These are phyloP conservation scores for Deuterostichococcus epilithicus DNA, from an alignment of 139 green algal species.

Conservation along the genomic window DNA sequence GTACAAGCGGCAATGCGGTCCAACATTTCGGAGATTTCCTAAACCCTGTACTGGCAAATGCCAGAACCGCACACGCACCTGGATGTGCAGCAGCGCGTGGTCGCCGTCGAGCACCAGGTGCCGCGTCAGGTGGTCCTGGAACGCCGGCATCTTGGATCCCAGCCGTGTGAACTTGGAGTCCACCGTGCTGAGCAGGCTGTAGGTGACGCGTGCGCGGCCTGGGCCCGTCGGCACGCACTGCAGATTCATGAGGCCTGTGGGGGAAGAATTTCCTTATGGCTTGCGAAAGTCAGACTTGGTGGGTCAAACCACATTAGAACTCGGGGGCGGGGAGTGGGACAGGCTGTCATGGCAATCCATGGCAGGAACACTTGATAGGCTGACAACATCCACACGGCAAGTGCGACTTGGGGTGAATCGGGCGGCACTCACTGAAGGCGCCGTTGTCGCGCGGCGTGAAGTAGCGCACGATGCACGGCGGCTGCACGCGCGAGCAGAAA, in stretches of 20 bases:
- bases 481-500: too few relatives aligned
- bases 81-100: conserved; percentile 8
- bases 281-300: too few relatives aligned
- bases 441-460: not conserved
- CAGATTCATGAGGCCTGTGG: not conserved
- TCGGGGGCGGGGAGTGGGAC: too few relatives aligned
- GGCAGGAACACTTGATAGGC: too few relatives aligned
- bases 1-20: too few relatives aligned
- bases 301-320: too few relatives aligned
- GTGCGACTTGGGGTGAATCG: not conserved
- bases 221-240: not conserved
- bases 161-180: not conserved
- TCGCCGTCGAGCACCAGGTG: conserved; percentile 10
- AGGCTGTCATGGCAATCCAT: too few relatives aligned
- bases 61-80: conserved; percentile 6
- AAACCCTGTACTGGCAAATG: not conserved
- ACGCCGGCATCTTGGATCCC: not conserved
- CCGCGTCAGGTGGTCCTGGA: conserved; percentile 8
- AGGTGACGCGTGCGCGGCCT: not conserved
- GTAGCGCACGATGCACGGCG: not conserved
- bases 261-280: not conserved
- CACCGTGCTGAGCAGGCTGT: not conserved
- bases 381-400: too few relatives aligned
- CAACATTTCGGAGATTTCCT: too few relatives aligned
- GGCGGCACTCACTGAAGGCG: not conserved